These are phyloP conservation scores for Anthostomella pinea DNA, from an alignment of 2,329 filamentous ascomycete genomes.

Conservation along the genomic window DNA sequence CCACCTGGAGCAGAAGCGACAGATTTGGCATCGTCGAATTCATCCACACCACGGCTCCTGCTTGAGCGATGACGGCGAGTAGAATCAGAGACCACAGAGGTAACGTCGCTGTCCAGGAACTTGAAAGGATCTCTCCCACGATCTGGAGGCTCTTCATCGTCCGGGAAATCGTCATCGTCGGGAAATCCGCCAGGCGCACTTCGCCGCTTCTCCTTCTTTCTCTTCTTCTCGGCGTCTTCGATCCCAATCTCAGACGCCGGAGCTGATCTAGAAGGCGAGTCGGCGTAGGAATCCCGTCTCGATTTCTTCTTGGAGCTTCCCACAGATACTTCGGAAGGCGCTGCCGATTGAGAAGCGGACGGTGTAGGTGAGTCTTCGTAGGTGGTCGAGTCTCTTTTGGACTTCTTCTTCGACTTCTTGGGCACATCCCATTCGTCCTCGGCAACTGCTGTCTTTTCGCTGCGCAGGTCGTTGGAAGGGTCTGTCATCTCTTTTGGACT, in stretches of 20 bases:
- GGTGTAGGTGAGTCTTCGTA: constrained; percentile 24
- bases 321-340: constrained; percentile 38
- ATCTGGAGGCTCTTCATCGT: constrained; percentile 39
- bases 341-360: constrained; percentile 32
- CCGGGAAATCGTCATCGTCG: constrained; percentile 32
- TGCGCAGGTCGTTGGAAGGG: constrained; percentile 29
- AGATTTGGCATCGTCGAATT: constrained; percentile 47
- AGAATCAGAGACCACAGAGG: constrained; percentile 48
- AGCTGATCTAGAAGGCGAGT: constrained; percentile 18
- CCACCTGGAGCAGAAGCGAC: constrained; percentile 40
- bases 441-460: constrained; percentile 19
- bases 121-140: constrained; percentile 39
- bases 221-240: constrained; percentile 28
- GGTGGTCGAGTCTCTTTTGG: constrained; percentile 25
- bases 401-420: constrained; percentile 35
- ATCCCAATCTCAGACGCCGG: constrained; percentile 12
- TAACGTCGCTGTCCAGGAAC: constrained; percentile 42
- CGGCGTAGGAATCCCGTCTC: constrained; percentile 29
- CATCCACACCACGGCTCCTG: constrained; percentile 39
- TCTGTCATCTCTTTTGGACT: constrained; percentile 41
- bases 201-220: constrained; percentile 39
- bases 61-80: constrained; percentile 35
- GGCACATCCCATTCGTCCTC: constrained; percentile 38
- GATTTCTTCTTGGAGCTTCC: constrained; percentile 28
- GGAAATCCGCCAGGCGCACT: constrained; percentile 35